Conservation (phyloP, 352 stramenopile species). For the Detonula confervacea region DNA sequence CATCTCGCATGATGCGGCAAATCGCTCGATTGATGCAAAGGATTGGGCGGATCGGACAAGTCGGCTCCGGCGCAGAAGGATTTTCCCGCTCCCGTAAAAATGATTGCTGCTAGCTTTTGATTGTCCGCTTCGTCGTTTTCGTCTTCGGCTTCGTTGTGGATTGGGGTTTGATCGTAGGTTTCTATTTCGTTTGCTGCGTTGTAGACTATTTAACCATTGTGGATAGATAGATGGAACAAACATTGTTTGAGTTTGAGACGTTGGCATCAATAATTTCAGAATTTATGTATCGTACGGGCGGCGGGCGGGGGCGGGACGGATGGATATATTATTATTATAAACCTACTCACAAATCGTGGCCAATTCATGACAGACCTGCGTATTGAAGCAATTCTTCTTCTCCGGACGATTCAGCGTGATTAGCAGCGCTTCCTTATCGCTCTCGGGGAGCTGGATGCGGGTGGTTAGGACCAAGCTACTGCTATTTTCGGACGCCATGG, state of each 20-base stretch:
- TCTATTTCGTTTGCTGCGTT: constrained; percentile 42
- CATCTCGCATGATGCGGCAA: constrained; percentile 44
- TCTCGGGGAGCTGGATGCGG: constrained; percentile 37
- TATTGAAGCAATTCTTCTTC: constrained; percentile 66
- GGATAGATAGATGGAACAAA: too few species aligned
- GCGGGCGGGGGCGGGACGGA: too few species aligned
- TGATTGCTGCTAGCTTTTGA: constrained; percentile 41
- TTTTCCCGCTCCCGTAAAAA: constrained; percentile 53
- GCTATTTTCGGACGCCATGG: not conserved
- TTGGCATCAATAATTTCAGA: too few species aligned
- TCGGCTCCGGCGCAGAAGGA: constrained; percentile 65
- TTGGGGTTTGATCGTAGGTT: constrained; percentile 12
- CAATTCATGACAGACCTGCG: constrained; percentile 35
- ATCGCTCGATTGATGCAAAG: constrained; percentile 55
- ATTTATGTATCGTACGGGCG: too few species aligned
- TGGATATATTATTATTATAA: too few species aligned
- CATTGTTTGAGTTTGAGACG: too few species aligned
- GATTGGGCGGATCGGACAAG: constrained; percentile 57
- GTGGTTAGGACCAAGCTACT: constrained; percentile 62
- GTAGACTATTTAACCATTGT: too few species aligned
- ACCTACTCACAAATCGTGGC: constrained; percentile 4
- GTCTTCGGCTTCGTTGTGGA: not conserved
- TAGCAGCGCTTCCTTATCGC: constrained; percentile 43
- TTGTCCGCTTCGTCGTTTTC: constrained; percentile 17
- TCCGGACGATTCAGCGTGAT: constrained; percentile 56